Evolutionary conservation across 805 yeast genomes (phyloP).

Genomic region (Lipomyces yamanashiensis): DNA sequence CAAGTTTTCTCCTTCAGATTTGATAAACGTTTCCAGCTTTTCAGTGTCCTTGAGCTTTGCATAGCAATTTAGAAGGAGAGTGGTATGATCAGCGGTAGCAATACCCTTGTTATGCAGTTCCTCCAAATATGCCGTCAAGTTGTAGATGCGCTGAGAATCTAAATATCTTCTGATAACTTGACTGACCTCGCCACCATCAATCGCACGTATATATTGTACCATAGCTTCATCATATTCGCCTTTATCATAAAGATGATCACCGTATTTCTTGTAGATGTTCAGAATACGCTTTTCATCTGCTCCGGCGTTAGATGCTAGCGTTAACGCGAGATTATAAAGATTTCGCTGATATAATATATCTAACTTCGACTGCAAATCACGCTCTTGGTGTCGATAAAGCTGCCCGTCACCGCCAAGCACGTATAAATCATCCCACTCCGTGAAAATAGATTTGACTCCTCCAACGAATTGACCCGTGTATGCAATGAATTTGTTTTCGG

Average conservation of each 20-base stretch:
- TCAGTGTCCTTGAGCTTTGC: slow-evolving; percentile 71
- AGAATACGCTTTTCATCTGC: slow-evolving; percentile 42
- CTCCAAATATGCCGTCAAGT: slow-evolving; percentile 66
- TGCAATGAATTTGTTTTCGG: slow-evolving; percentile 68
- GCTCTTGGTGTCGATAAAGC: slow-evolving; percentile 69
- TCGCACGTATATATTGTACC: slow-evolving; percentile 67
- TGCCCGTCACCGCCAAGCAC: slow-evolving; percentile 77
- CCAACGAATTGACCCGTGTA: slow-evolving; percentile 71
- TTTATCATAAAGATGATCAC: slow-evolving; percentile 69
- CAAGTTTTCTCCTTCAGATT: slow-evolving; percentile 46
- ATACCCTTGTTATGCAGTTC: slow-evolving; percentile 58
- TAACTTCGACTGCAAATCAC: slow-evolving; percentile 67
- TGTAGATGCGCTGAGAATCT: slow-evolving; percentile 71
- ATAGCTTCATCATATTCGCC: slow-evolving; percentile 73
- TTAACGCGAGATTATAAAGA: slow-evolving; percentile 71
- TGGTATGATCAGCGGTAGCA: slow-evolving; percentile 80
- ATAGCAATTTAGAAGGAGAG: slow-evolving; percentile 75
- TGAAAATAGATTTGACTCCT: slow-evolving; percentile 62
- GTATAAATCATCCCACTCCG: slow-evolving; percentile 60
- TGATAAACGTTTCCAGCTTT: slow-evolving; percentile 63
- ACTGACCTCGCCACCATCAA: slow-evolving; percentile 65
- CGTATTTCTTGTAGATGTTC: slow-evolving; percentile 57
- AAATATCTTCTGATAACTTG: slow-evolving; percentile 78
- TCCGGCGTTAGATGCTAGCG: slow-evolving; percentile 56
- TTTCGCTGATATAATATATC: slow-evolving; percentile 71